Percentiles rank a stretch among this genome's conserved stretches.
Conservation (phyloP, 495 filamentous ascomycete genomes). For the Cladorrhinum samala region DNA sequence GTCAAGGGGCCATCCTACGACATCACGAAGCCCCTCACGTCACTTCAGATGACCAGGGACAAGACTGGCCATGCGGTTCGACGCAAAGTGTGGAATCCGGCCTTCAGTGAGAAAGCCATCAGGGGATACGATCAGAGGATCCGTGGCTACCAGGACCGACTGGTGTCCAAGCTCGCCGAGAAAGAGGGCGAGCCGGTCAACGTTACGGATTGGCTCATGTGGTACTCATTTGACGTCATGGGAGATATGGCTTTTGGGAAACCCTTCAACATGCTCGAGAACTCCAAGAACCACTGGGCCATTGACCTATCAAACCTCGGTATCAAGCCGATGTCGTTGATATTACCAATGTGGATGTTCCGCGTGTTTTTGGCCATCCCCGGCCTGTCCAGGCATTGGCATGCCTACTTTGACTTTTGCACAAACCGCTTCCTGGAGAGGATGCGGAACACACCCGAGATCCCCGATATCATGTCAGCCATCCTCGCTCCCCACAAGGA, state of each 20-base stretch:
- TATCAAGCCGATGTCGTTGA: background rate
- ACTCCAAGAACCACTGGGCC: background rate
- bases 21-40: background rate
- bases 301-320: background rate
- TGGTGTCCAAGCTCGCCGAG: background rate
- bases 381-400: background rate
- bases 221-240: background rate
- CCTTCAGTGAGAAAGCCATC: background rate
- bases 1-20: background rate
- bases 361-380: background rate
- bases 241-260: background rate
- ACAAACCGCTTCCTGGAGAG: background rate
- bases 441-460: background rate
- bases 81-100: background rate
- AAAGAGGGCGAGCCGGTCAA: background rate
- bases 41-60: background rate
- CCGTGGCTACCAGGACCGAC: background rate
- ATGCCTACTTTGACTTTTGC: background rate
- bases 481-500: background rate
- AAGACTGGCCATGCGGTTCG: background rate
- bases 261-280: background rate
- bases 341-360: background rate
- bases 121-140: background rate
- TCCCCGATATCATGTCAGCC: background rate
- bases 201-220: background rate